A percentile compares a stretch with the other conserved stretches of the same genome.
Evolutionary conservation across 2,329 filamentous ascomycete genomes (phyloP).

Genomic region (Ophiostoma montium): DNA sequence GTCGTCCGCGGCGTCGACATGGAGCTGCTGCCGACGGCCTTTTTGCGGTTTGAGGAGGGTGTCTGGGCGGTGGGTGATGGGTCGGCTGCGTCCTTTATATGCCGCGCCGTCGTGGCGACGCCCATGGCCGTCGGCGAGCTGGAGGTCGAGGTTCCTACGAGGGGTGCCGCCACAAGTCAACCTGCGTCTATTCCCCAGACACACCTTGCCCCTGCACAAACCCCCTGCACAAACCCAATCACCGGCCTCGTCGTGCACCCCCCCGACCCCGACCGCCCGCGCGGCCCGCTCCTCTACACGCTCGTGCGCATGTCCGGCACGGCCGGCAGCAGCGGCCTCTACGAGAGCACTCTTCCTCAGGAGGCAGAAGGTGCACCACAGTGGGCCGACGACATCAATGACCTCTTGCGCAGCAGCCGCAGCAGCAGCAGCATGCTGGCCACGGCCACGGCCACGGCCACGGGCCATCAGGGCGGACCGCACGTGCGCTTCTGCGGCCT

Average conservation of each 20-base stretch:
- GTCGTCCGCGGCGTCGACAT: conserved; percentile 36
- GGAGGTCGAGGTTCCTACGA: conserved; percentile 28
- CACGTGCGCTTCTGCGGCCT: conserved; percentile 41
- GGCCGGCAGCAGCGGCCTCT: conserved; percentile 17
- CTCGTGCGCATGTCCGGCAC: conserved; percentile 33
- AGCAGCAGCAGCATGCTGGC: not conserved
- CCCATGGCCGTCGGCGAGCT: conserved; percentile 36
- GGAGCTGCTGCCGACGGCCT: conserved; percentile 35
- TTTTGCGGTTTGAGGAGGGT: conserved; percentile 41
- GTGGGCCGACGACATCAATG: conserved; percentile 24
- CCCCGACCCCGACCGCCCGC: conserved; percentile 18
- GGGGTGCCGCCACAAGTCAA: too few relatives aligned
- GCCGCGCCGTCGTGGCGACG: conserved; percentile 40
- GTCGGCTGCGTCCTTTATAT: conserved; percentile 16
- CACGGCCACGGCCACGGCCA: too few relatives aligned
- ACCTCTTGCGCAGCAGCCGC: too few relatives aligned
- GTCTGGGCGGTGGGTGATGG: conserved; percentile 23
- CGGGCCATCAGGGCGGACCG: conserved; percentile 13
- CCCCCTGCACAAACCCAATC: conserved; percentile 32
- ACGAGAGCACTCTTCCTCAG: conserved; percentile 2
- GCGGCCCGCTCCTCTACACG: conserved; percentile 32
- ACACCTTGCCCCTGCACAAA: too few relatives aligned
- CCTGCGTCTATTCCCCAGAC: too few relatives aligned
- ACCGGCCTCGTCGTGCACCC: conserved; percentile 29
- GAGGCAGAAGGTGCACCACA: conserved; percentile 17